These are phyloP conservation scores for Blepharisma undulans DNA, from an alignment of 169 alveolate species.

Conservation along the genomic window DNA sequence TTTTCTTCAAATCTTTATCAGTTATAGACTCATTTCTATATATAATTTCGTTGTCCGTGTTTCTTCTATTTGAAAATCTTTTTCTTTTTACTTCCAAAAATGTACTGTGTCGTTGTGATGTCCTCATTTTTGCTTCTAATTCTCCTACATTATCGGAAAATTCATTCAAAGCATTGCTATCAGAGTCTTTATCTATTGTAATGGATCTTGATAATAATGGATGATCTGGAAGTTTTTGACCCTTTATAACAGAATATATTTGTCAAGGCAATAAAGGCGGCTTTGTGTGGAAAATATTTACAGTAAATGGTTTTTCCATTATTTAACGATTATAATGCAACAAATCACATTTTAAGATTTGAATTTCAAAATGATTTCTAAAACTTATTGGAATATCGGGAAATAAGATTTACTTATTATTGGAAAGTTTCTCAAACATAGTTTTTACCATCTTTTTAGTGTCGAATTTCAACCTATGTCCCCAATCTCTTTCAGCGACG, in stretches of 20 bases:
- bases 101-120: not conserved
- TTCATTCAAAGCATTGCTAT: not conserved
- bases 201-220: not conserved
- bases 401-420: not conserved
- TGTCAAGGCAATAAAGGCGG: not conserved
- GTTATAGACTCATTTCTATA: not conserved
- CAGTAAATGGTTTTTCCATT: not conserved
- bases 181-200: not conserved
- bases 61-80: not conserved
- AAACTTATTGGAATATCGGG: not conserved
- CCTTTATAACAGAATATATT: not conserved
- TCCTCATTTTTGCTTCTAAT: not conserved
- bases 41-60: not conserved
- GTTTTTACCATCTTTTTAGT: not conserved
- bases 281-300: not conserved
- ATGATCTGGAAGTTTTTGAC: not conserved
- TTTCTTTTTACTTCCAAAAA: not conserved
- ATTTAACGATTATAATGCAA: not conserved
- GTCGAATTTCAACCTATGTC: slow-evolving; percentile 15
- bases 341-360: not conserved
- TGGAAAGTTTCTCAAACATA: slow-evolving; percentile 11
- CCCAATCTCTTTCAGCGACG: slow-evolving; percentile 23
- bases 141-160: not conserved
- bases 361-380: not conserved
- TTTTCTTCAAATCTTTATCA: not conserved